These are phyloP conservation scores for Ophiostoma sp. DNA, from an alignment of 2,329 filamentous ascomycete species.

Conservation along the genomic window DNA sequence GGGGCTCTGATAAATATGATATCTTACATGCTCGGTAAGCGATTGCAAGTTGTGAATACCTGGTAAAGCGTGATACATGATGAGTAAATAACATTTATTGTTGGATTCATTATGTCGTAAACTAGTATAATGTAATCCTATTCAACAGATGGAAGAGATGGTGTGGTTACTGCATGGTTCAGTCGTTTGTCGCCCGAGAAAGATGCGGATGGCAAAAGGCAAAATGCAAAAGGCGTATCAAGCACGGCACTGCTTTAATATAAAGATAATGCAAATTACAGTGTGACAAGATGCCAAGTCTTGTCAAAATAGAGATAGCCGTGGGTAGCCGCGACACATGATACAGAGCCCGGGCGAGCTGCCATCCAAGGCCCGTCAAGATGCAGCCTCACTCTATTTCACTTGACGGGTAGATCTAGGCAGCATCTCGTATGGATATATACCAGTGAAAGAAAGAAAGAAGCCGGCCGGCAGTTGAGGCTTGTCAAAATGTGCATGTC, in stretches of 20 bases:
- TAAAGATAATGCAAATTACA: not conserved
- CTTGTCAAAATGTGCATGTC: not conserved
- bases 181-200: not conserved
- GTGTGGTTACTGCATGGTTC: too few relatives aligned
- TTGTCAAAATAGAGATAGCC: not conserved
- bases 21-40: not conserved
- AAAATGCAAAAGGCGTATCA: not conserved
- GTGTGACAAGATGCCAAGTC: not conserved
- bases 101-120: too few relatives aligned
- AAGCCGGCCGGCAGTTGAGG: too few relatives aligned
- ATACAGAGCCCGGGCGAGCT: too few relatives aligned
- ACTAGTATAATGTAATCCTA: too few relatives aligned
- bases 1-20: not conserved
- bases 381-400: not conserved
- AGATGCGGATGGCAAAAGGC: not conserved
- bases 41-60: not conserved
- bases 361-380: not conserved
- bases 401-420: not conserved
- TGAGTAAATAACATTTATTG: too few relatives aligned
- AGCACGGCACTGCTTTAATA: not conserved
- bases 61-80: too few relatives aligned
- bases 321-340: not conserved
- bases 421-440: not conserved
- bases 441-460: not conserved
- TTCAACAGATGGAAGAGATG: too few relatives aligned